Conservation (phyloP, 2,329 filamentous ascomycete genomes). For the Cyphellophora europaea region DNA sequence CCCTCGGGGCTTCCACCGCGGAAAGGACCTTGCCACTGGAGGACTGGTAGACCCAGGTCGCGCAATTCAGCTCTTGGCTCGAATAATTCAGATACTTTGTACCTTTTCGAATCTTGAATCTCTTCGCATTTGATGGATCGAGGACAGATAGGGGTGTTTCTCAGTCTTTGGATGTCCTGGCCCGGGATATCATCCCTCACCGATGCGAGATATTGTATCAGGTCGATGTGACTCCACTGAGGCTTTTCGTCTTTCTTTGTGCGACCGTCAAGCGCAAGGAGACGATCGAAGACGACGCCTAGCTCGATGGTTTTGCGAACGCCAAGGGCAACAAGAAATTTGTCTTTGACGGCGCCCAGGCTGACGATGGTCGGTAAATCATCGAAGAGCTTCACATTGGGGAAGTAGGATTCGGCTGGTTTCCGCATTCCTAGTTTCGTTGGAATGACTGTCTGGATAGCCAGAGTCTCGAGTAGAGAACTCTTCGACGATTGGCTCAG, state of each 20-base stretch:
- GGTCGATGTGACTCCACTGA: constrained; percentile 85
- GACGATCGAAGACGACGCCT: constrained; percentile 80
- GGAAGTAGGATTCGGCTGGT: constrained; percentile 81
- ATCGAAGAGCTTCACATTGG: constrained; percentile 87
- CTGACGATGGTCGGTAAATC: constrained; percentile 75
- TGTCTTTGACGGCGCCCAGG: constrained; percentile 77
- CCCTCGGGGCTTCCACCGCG: constrained; percentile 60
- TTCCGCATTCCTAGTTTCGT: constrained; percentile 84
- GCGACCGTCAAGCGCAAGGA: constrained; percentile 50
- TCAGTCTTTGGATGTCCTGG: constrained; percentile 71
- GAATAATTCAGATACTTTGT: constrained; percentile 69
- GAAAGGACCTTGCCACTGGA: constrained; percentile 75
- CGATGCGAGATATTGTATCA: constrained; percentile 88
- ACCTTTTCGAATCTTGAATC: constrained; percentile 44
- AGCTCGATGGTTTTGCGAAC: constrained; percentile 94
- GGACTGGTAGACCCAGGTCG: constrained; percentile 60
- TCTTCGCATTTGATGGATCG: constrained; percentile 54
- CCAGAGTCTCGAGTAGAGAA: constrained; percentile 55
- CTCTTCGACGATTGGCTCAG: constrained; percentile 57
- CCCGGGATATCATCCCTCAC: constrained; percentile 80
- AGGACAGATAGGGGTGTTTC: constrained; percentile 70
- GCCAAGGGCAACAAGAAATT: constrained; percentile 71
- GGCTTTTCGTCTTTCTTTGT: constrained; percentile 27
- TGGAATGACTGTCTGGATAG: constrained; percentile 66
- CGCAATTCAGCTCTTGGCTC: constrained; percentile 66